Percentiles rank a stretch among this genome's conserved stretches.
Evolutionary conservation across 2,329 filamentous ascomycete genomes (phyloP).

Genomic region (Calonectria fujianensis): DNA sequence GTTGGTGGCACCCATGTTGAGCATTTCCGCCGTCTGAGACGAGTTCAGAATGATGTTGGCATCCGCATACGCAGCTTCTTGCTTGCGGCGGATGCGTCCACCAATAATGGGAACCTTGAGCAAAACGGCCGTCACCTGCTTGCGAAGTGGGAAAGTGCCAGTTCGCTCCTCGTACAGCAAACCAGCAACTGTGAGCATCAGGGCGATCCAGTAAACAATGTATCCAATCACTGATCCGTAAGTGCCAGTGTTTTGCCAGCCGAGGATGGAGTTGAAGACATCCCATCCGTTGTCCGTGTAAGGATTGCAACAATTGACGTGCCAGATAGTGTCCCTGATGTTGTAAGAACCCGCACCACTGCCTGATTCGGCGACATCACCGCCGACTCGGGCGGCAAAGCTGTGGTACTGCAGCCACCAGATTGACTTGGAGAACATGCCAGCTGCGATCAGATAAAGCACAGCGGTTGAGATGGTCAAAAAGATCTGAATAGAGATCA

Average conservation of each 20-base stretch:
- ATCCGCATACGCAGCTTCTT: neutral
- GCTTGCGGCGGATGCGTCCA: conserved; percentile 15
- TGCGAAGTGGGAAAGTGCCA: conserved; percentile 25
- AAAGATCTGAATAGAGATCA: conserved; percentile 76
- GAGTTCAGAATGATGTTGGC: conserved; percentile 15
- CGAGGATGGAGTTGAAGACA: conserved; percentile 82
- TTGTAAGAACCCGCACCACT: conserved; percentile 85
- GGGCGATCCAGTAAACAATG: conserved; percentile 85
- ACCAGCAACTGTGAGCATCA: conserved; percentile 57
- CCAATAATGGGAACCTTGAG: conserved; percentile 14
- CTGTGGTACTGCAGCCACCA: conserved; percentile 82
- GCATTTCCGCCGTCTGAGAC: conserved; percentile 2
- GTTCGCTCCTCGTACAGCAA: conserved; percentile 38
- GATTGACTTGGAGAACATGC: conserved; percentile 84
- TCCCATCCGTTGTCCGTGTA: conserved; percentile 81
- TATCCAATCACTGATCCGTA: conserved; percentile 90
- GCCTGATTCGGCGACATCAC: conserved; percentile 69
- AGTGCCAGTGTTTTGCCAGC: conserved; percentile 89
- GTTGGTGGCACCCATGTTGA: neutral
- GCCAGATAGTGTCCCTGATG: conserved; percentile 85
- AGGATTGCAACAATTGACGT: conserved; percentile 84
- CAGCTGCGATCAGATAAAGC: conserved; percentile 87
- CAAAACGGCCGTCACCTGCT: neutral
- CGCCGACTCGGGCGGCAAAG: conserved; percentile 72
- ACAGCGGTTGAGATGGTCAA: conserved; percentile 86